Base-by-base conservation (phyloP, 2,329 filamentous ascomycete species). In the Sclerotinia glacialis region DNA sequence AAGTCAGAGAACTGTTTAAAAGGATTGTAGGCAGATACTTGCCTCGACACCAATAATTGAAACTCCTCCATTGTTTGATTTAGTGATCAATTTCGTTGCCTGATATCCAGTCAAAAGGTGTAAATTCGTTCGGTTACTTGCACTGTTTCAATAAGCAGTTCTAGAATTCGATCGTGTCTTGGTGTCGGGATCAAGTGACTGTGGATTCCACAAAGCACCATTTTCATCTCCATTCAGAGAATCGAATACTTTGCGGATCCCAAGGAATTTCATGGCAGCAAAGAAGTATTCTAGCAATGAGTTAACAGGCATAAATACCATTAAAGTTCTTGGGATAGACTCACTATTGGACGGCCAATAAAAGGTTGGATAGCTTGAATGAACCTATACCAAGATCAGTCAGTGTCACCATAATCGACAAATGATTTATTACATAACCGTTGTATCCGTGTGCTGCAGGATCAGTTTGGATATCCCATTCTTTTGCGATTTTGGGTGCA, bases 81-180 rank as follows among this genome's bases (percentile, higher is more conserved):
- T 54, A 4, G 58, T 66, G 37, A 66, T 44, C 23, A 66, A 26
- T 37, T n/a, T 62, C 2, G 58, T 66, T n/a, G 37, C 64, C 42
- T 66, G 47, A 21, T 63, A 23, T 28, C 64, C 44, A 4, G 55
- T 62, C 11, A 66, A 49, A n/a, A 66, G 54, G 26, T 66, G 54
- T n/a, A 66, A n/a, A 61, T 61, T 62, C 8, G 64, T 49, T 16
- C 64, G 34, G 9, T 62, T 61, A 50, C n/a, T 60, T 31, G 64
- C 54, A 42, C 31, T 66, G 31, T 66, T 42, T 44, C 58, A 63
- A 46, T 53, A 66, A 37, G 47, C 64, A 5, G 56, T 66, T 31
- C 64, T 62, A 12, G 56, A 61, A 21, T 47, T 63, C 9, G 64
- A 66, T 46, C 56, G 50, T 16, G 64, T 66, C 31, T 62, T 63